Base-by-base conservation (phyloP, 75 land plant species). In the Picea sitchensis region DNA sequence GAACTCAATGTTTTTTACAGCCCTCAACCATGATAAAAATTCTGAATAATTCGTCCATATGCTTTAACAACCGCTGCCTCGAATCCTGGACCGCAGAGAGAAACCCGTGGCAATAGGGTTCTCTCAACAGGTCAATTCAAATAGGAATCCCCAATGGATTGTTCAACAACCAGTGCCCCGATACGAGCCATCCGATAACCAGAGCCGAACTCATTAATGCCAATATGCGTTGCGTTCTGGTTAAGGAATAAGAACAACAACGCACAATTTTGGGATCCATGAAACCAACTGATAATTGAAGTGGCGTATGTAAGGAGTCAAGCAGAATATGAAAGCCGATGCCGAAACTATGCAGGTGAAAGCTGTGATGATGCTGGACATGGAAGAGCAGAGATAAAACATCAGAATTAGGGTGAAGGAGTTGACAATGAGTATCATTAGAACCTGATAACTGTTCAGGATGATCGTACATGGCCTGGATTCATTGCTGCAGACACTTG, bases 371-470 rank as follows among this genome's bases (percentile, higher is more conserved):
- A 94, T 72, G 76, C 89, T 92, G 2, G 99, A 96, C 64, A 96
- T 84, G 1, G 99, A 94, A 11, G 99, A 86, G 76, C 94, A 96
- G 34, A 94, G 81, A 75, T 96, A 96, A 80, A 96, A 96, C 99
- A 92, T 92, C 80, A 94, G 74, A 23, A 96, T 84, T 65, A 96
- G 84, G 77, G 91, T 90, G 81, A 87, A 92, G 34, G 98, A 96
- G 73, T 95, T 91, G 41, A 91, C 84, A 56, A 96, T 34, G 18
- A 98, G 99, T 60, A 96, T 92, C 93, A 96, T 84, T 4, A 94
- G 86, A 6, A 98, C 98, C 81, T 94, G 99, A 6, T 93, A 92
- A 26, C 78, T 83, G 64, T 91, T 93, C 34, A 96, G 82, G 0
- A 95, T 96, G 31, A 96, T 88, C 31, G 98, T 26, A 0, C 26